A percentile compares a stretch with the other conserved stretches of the same genome.
These are phyloP conservation scores for Rhizopus delemar DNA, from an alignment of 371 early-diverging fungal species.

Conservation along the genomic window DNA sequence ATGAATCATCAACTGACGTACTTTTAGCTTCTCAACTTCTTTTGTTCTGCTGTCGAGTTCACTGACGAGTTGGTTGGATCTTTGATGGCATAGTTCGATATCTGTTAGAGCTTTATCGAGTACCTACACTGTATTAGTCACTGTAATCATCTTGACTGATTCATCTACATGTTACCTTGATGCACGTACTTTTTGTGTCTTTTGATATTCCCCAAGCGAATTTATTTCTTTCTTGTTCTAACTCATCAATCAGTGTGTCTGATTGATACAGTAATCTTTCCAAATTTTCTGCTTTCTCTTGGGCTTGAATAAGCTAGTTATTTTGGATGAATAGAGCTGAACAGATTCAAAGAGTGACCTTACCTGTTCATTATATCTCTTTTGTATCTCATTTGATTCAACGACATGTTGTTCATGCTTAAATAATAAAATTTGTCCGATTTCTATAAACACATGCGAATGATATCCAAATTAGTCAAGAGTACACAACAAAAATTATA, in stretches of 20 bases:
- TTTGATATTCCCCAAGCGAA: slow-evolving; percentile 42
- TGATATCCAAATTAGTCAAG: background rate
- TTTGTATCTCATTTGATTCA: slow-evolving; percentile 32
- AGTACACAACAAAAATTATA: background rate
- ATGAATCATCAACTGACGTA: slow-evolving; percentile 18
- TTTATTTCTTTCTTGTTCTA: slow-evolving; percentile 31
- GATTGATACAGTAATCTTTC: slow-evolving; percentile 37
- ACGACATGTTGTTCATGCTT: slow-evolving; percentile 43
- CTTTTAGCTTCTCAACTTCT: slow-evolving; percentile 28
- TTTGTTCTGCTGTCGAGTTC: slow-evolving; percentile 20
- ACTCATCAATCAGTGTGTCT: slow-evolving; percentile 31
- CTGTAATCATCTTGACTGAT: slow-evolving; percentile 6
- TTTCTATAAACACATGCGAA: slow-evolving; percentile 22
- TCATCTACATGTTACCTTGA: background rate
- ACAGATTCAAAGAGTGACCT: background rate
- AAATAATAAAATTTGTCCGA: slow-evolving; percentile 47
- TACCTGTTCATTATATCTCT: slow-evolving; percentile 38
- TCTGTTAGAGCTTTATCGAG: slow-evolving; percentile 27
- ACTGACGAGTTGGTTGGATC: slow-evolving; percentile 17
- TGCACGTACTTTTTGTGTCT: slow-evolving; percentile 43
- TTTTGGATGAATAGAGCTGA: background rate
- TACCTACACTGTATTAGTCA: slow-evolving; percentile 17
- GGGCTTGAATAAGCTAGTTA: slow-evolving; percentile 14
- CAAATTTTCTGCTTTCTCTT: slow-evolving; percentile 29
- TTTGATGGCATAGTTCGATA: slow-evolving; percentile 21